Base-by-base conservation (phyloP, 2,329 filamentous ascomycete species). In the Colletotrichum musicola region DNA sequence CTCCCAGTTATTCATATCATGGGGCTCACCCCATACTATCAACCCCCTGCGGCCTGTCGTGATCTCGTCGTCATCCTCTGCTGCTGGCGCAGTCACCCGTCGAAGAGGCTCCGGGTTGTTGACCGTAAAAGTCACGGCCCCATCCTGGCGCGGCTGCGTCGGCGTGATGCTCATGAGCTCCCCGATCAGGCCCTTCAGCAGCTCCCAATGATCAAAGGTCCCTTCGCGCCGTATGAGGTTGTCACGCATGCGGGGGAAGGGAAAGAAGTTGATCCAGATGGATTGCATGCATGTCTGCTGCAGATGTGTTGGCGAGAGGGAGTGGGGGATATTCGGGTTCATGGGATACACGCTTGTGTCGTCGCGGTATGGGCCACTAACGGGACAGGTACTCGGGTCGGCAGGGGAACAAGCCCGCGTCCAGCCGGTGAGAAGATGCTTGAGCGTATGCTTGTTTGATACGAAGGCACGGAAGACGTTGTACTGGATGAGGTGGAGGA, bases 1-100 rank as follows among this genome's bases (percentile, higher is more conserved):
- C 58, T 75, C 74, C 74, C 74, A 75, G 10, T 50, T 72, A 16
- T 65, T 61, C 22, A 53, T 70, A 4, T 64, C 51, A 25, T 74
- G 67, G 10, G 74, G 71, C 18, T 75, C 74, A 10, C 74, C 74
- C 72, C 73, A 75, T 10, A 75, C 42, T 18, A 75, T 71, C 2
- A 74, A n/a, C 0, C 74, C 73, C 6, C 64, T 66, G n/a, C 50
- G 47, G n/a, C 66, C 63, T 0, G 44, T 35, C 1, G 68, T 64
- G 38, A 61, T 6, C 20, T 60, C 64, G 42, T 70, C 38, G 3
- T 64, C 55, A 1, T 68, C 68, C 6, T 1, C 1, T 13, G 16
- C 46, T 53, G 18, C 18, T 22, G 53, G 14, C 2, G 44, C 18
- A n/a, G 22, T 4, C 25, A 38, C 10, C 4, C 18, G 18, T 4